phyloP scores from a whole-genome alignment of 169 alveolate genomes.

The Plasmodium malariae region DNA sequence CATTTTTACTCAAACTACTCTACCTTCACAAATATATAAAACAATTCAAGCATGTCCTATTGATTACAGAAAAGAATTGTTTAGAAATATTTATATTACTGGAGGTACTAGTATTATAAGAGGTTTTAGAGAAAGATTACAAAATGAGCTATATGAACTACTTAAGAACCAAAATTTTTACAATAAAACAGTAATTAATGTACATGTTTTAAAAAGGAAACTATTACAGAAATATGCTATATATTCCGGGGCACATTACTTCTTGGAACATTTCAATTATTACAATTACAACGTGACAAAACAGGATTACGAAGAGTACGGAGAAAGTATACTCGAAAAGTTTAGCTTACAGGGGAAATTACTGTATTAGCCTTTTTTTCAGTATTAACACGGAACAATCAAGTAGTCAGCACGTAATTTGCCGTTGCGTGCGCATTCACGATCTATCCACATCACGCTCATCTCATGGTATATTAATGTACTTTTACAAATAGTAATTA shows the following conservation, averaged over 20 bases:
- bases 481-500: no score
- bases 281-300: slow-evolving; percentile 34
- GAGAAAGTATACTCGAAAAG: slow-evolving; percentile 45
- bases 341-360: slow-evolving; percentile 66
- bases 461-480: no score
- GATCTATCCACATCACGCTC: no score
- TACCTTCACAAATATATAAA: slow-evolving; percentile 45
- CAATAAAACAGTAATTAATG: slow-evolving; percentile 25
- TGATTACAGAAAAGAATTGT: slow-evolving; percentile 48
- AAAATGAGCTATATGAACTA: slow-evolving; percentile 60
- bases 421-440: no score
- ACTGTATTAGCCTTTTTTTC: slow-evolving; percentile 16
- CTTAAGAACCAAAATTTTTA: slow-evolving; percentile 40
- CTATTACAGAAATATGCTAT: slow-evolving; percentile 59
- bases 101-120: slow-evolving; percentile 73
- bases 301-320: slow-evolving; percentile 54
- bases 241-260: slow-evolving; percentile 63
- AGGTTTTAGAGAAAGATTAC: slow-evolving; percentile 68
- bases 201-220: slow-evolving; percentile 39
- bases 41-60: slow-evolving; percentile 74
- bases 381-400: no score
- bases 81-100: slow-evolving; percentile 44
- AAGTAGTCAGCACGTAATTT: no score
- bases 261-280: slow-evolving; percentile 63
- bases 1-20: slow-evolving; percentile 21